Conservation (phyloP, 129 eudicot genomes). For the Artemisia argyi region DNA sequence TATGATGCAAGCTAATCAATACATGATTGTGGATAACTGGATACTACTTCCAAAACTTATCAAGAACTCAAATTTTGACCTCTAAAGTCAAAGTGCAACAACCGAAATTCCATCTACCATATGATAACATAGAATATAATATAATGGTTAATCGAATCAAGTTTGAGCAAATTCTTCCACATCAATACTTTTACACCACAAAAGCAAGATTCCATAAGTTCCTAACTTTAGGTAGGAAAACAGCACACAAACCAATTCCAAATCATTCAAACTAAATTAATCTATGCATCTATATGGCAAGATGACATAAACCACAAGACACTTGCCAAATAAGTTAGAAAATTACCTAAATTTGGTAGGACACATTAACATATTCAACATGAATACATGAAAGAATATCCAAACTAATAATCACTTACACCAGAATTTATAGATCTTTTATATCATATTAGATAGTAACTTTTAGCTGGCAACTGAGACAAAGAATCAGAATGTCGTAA, state of each 20-base stretch:
- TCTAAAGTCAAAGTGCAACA: background rate
- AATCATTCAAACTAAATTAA: background rate
- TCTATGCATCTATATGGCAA: slow-evolving; percentile 11
- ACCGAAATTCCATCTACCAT: slow-evolving; percentile 13
- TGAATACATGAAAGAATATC: slow-evolving; percentile 14
- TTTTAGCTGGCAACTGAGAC: too few species aligned
- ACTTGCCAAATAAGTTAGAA: slow-evolving; percentile 23
- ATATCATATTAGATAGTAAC: too few species aligned
- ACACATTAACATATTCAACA: slow-evolving; percentile 9
- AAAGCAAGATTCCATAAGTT: slow-evolving; percentile 1
- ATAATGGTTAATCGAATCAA: background rate
- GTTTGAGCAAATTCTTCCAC: slow-evolving; percentile 4
- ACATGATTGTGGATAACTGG: background rate
- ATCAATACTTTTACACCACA: background rate
- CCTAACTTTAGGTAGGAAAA: slow-evolving; percentile 21
- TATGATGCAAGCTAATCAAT: slow-evolving; percentile 7
- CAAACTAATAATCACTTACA: background rate
- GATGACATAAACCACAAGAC: slow-evolving; percentile 23
- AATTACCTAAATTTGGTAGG: slow-evolving; percentile 23
- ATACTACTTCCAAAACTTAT: background rate
- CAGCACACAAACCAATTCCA: slow-evolving; percentile 18
- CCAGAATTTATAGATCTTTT: background rate
- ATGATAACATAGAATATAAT: slow-evolving; percentile 21
- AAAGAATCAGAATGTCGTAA: too few species aligned
- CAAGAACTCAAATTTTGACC: background rate